Percentiles rank a stretch among this genome's conserved stretches.
Conservation (phyloP, 208 protist genomes). For the Wallacemonas sp. region DNA sequence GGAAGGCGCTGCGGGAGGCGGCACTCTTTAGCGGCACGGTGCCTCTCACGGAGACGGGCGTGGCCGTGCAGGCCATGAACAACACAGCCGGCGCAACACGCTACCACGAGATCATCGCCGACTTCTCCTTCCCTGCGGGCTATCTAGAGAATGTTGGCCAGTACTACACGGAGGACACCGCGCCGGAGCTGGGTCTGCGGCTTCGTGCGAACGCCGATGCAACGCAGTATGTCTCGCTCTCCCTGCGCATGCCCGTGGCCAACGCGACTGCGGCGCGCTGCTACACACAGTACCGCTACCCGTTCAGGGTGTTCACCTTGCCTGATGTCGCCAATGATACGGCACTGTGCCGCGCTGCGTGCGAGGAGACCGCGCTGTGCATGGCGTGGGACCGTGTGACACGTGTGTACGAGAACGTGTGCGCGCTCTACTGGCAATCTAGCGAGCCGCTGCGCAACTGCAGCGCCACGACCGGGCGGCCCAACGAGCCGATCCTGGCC, state of each 20-base stretch:
- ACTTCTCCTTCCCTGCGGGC: slow-evolving; percentile 6
- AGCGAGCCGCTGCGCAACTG: slow-evolving; percentile 16
- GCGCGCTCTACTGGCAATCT: slow-evolving; percentile 9
- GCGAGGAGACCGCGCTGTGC: slow-evolving; percentile 14
- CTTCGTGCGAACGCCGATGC: slow-evolving; percentile 14
- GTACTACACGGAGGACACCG: background rate
- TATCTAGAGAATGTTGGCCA: slow-evolving; percentile 6
- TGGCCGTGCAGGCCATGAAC: background rate
- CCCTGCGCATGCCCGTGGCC: slow-evolving; percentile 21
- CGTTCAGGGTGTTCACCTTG: slow-evolving; percentile 7
- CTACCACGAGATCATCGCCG: slow-evolving; percentile 19
- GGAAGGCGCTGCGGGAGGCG: slow-evolving; percentile 18
- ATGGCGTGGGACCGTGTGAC: slow-evolving; percentile 22
- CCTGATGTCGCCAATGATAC: slow-evolving; percentile 18
- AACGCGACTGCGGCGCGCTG: slow-evolving; percentile 18
- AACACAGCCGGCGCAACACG: background rate
- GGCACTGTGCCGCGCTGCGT: slow-evolving; percentile 11
- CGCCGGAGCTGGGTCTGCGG: slow-evolving; percentile 15
- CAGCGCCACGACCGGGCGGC: slow-evolving; percentile 16
- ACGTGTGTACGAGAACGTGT: slow-evolving; percentile 4
- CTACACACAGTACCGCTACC: slow-evolving; percentile 15
- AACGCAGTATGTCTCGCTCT: slow-evolving; percentile 7
- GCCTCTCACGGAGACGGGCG: background rate
- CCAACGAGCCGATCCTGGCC: slow-evolving; percentile 17
- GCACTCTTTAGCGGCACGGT: background rate